Conservation (phyloP, 176 grass and related monocot species). For the Carex littledalei region DNA sequence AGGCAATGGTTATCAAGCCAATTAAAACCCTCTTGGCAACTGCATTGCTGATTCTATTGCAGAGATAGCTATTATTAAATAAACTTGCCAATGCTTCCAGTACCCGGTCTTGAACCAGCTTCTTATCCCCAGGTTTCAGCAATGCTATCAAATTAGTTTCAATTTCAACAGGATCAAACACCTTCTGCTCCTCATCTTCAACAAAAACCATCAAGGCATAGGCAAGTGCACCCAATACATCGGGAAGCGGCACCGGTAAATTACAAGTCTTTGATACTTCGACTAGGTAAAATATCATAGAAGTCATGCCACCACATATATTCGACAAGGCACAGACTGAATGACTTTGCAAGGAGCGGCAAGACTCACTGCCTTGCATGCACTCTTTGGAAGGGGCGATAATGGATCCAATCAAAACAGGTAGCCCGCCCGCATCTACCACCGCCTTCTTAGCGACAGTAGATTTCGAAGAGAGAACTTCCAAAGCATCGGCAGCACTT, state of each 20-base stretch:
- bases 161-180: slow-evolving; percentile 71
- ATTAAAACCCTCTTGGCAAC: slow-evolving; percentile 75
- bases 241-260: slow-evolving; percentile 46
- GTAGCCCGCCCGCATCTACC: slow-evolving; percentile 84
- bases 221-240: slow-evolving; percentile 89
- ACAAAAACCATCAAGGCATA: slow-evolving; percentile 91
- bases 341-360: slow-evolving; percentile 79
- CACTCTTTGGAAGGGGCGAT: slow-evolving; percentile 93
- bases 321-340: slow-evolving; percentile 79
- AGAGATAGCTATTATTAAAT: slow-evolving; percentile 60
- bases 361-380: slow-evolving; percentile 76
- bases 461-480: slow-evolving; percentile 82
- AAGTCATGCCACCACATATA: slow-evolving; percentile 81
- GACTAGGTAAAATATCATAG: slow-evolving; percentile 77
- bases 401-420: slow-evolving; percentile 83
- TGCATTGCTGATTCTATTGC: slow-evolving; percentile 52
- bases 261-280: slow-evolving; percentile 58
- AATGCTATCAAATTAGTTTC: slow-evolving; percentile 69
- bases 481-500: slow-evolving; percentile 96
- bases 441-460: slow-evolving; percentile 86
- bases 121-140: slow-evolving; percentile 56
- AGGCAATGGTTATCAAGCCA: slow-evolving; percentile 81
- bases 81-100: slow-evolving; percentile 92
- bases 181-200: slow-evolving; percentile 64
- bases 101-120: slow-evolving; percentile 74